Percentiles rank a stretch among this genome's conserved stretches.
phyloP scores from a whole-genome alignment of 2,329 filamentous ascomycete genomes.

The Alternaria brassicae region DNA sequence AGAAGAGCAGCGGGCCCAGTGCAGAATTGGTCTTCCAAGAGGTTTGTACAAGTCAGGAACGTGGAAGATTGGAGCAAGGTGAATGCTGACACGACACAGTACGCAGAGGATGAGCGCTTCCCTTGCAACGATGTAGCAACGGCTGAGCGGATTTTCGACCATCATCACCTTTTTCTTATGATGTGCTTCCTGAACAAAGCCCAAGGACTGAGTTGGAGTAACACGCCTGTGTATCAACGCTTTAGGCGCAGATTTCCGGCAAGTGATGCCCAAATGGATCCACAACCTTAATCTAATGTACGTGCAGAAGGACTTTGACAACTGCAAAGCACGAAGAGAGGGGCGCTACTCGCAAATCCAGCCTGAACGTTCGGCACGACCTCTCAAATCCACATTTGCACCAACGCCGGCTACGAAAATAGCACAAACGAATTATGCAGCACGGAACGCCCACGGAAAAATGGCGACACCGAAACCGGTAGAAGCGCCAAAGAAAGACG shows the following conservation, averaged over 20 bases:
- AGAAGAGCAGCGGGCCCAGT: slow-evolving; percentile 49
- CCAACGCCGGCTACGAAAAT: slow-evolving; percentile 9
- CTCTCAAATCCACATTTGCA: slow-evolving; percentile 15
- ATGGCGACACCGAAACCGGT: slow-evolving; percentile 11
- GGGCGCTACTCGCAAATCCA: slow-evolving; percentile 34
- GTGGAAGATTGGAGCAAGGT: neutral
- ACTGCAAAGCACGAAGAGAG: slow-evolving; percentile 39
- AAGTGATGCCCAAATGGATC: slow-evolving; percentile 2
- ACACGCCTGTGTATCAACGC: slow-evolving; percentile 53
- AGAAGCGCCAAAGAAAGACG: slow-evolving; percentile 45
- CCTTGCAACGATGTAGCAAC: slow-evolving; percentile 30
- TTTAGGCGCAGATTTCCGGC: slow-evolving; percentile 50
- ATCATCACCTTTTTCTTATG: slow-evolving; percentile 54
- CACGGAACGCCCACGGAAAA: slow-evolving; percentile 13
- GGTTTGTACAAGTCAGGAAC: slow-evolving; percentile 28
- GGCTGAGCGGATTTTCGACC: slow-evolving; percentile 42
- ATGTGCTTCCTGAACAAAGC: slow-evolving; percentile 55
- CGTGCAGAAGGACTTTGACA: slow-evolving; percentile 39
- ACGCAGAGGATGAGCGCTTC: slow-evolving; percentile 46
- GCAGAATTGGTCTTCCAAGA: slow-evolving; percentile 51
- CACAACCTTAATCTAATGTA: slow-evolving; percentile 12
- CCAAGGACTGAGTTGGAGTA: slow-evolving; percentile 55
- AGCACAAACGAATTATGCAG: slow-evolving; percentile 9
- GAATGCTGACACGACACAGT: slow-evolving; percentile 31
- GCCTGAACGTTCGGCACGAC: slow-evolving; percentile 15